These are phyloP conservation scores for Trichothecium roseum DNA, from an alignment of 2,329 filamentous ascomycete species.

Conservation along the genomic window DNA sequence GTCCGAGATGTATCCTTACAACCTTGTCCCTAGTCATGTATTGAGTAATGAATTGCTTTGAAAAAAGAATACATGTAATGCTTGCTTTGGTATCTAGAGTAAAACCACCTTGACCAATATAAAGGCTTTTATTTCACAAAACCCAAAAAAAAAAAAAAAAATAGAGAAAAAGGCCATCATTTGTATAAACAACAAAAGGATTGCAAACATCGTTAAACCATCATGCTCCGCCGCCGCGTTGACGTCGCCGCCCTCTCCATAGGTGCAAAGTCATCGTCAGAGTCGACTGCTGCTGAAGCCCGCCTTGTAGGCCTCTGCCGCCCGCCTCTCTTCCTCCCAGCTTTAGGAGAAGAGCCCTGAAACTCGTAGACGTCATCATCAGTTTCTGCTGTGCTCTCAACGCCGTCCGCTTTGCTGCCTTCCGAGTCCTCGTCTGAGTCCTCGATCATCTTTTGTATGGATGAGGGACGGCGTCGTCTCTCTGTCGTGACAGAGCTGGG, in stretches of 20 bases:
- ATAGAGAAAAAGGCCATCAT: constrained; percentile 3
- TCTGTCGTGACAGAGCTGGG: constrained; percentile 25
- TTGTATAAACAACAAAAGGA: constrained; percentile 6
- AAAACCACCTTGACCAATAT: no score
- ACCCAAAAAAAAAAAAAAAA: constrained; percentile 5
- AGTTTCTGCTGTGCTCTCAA: constrained; percentile 9
- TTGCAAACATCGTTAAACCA: constrained; percentile 33
- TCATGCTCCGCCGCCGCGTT: constrained; percentile 46
- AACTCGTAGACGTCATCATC: constrained; percentile 46
- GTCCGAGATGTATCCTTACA: no score
- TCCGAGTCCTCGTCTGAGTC: constrained; percentile 7
- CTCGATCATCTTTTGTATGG: constrained; percentile 8
- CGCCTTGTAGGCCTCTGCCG: constrained; percentile 13
- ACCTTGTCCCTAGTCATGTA: no score
- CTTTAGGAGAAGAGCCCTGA: constrained; percentile 32
- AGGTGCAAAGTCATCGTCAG: constrained; percentile 19
- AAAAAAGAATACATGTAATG: no score
- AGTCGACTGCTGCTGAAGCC: constrained; percentile 25
- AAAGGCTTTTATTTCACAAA: constrained; percentile 1
- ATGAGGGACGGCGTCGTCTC: constrained; percentile 29
- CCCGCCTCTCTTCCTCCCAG: constrained; percentile 14
- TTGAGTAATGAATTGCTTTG: no score
- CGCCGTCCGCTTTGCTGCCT: constrained; percentile 9
- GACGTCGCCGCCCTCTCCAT: constrained; percentile 17
- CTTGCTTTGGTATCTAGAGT: no score